Evolutionary conservation across 2,329 filamentous ascomycete species (phyloP), one percentile per base, ranked within the genome.

Genomic region (Lomentospora prolificans): DNA sequence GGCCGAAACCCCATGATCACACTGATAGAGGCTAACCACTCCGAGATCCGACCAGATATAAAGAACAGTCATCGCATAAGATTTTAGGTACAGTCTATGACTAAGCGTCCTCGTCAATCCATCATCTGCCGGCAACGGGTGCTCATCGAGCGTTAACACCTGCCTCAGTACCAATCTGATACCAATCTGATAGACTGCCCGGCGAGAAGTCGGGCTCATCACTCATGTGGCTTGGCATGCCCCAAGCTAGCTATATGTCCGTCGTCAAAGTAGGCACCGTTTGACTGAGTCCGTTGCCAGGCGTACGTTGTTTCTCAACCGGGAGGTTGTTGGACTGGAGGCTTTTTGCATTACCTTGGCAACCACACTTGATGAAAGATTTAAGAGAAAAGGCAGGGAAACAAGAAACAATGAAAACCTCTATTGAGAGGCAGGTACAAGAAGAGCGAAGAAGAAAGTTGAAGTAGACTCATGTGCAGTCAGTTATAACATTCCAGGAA

Each of bases 321-420:
- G n/a, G n/a, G n/a, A n/a, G 36, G 36, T 41, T 41, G 36, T 17
- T 41, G 36, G n/a, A n/a, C n/a, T n/a, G n/a, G n/a, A n/a, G n/a
- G n/a, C n/a, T n/a, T n/a, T n/a, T n/a, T n/a, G n/a, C 46, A 50
- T 50, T 50, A 25, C 27, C 27, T 50, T 50, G 28, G 33, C n/a
- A 41, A 41, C n/a, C n/a, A 41, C 36, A 41, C n/a, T 41, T 41
- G 36, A 41, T 17, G 19, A 41, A 17, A 48, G 28, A 57, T 22
- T 25, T 39, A 55, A n/a, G 39, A 33, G 55, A 19, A 24, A 25
- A 51, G 36, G 24, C 56, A 50, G 46, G 46, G 41, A 53, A 31
- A 28, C 22, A 30, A 53, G n/a, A n/a, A 53, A 30, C 48, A 51
- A 44, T 2, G 44, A 51, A 57, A 55, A 46, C 56, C 54, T 22